Percentiles rank a stretch among this genome's conserved stretches.
phyloP scores from a whole-genome alignment of 1,139 yeast species.

The Yamadazyma triangularis region DNA sequence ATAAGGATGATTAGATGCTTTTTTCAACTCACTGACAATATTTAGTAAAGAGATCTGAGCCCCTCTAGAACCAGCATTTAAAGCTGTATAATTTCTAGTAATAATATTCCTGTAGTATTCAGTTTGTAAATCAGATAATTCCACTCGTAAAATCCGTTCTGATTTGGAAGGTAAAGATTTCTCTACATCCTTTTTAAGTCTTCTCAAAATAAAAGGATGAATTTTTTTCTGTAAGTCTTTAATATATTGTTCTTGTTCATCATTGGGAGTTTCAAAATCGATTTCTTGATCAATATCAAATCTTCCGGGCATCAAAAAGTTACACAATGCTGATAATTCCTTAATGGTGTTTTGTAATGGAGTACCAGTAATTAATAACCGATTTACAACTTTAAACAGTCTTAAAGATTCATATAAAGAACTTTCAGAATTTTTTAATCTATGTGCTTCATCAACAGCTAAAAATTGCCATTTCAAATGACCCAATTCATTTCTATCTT shows the following conservation, averaged over 20 bases:
- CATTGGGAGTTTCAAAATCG: conserved; percentile 86
- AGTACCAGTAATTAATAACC: conserved; percentile 93
- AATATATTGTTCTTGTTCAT: conserved; percentile 82
- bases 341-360: conserved; percentile 94
- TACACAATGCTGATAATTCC: conserved; percentile 91
- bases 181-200: conserved; percentile 95
- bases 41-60: conserved; percentile 80
- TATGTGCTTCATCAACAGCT: conserved; percentile 98
- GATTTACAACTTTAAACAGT: conserved; percentile 77
- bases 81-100: conserved; percentile 85
- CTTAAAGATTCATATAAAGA: conserved; percentile 84
- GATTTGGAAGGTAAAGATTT: conserved; percentile 93
- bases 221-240: conserved; percentile 77
- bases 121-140: conserved; percentile 90
- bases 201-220: conserved; percentile 87
- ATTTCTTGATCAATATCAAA: conserved; percentile 88
- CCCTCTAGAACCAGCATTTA: conserved; percentile 76
- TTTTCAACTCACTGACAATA: conserved; percentile 92
- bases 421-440: conserved; percentile 90
- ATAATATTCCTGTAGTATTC: conserved; percentile 91
- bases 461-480: conserved; percentile 88
- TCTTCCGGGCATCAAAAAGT: conserved; percentile 94
- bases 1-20: conserved; percentile 96
- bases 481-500: conserved; percentile 79
- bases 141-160: conserved; percentile 92